A percentile compares a stretch with the other conserved stretches of the same genome.
Conservation (phyloP, 495 filamentous ascomycete species). For the Hypoxylon fuscum region DNA sequence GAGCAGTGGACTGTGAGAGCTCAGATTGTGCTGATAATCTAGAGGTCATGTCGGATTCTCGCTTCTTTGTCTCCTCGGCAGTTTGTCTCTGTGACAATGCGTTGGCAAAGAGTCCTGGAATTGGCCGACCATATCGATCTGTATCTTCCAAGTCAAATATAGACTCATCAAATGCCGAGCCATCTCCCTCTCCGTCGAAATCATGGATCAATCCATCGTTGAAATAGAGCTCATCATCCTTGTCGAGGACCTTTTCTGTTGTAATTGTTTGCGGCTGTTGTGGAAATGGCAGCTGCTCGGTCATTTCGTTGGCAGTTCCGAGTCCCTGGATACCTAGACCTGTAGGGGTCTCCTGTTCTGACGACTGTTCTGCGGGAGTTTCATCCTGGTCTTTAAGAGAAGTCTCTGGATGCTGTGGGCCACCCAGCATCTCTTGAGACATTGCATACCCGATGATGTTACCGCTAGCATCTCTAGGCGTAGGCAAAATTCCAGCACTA, state of each 20-base stretch:
- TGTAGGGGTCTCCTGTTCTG: constrained; percentile 30
- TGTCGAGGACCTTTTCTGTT: constrained; percentile 41
- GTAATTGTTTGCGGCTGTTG: constrained; percentile 15
- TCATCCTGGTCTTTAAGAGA: constrained; percentile 1
- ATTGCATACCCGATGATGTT: constrained; percentile 60
- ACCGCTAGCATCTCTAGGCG: constrained; percentile 62
- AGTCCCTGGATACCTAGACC: constrained; percentile 51
- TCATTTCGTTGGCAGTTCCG: constrained; percentile 25
- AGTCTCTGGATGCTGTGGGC: constrained; percentile 20
- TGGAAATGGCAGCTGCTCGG: constrained; percentile 13
- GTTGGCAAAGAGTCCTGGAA: constrained; percentile 57
- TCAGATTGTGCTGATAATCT: constrained; percentile 49
- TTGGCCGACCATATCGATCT: constrained; percentile 62
- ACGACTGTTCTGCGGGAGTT: constrained; percentile 4
- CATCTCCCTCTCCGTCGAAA: constrained; percentile 59
- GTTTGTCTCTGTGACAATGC: constrained; percentile 51
- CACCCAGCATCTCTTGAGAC: constrained; percentile 52
- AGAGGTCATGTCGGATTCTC: constrained; percentile 52
- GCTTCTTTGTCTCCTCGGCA: constrained; percentile 39
- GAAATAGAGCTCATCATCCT: constrained; percentile 83
- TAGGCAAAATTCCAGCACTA: constrained; percentile 56
- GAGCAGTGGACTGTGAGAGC: constrained; percentile 50
- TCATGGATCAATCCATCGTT: constrained; percentile 74
- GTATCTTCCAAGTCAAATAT: constrained; percentile 77
- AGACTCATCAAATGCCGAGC: constrained; percentile 75